These are phyloP conservation scores for Trichophyton equinum DNA, from an alignment of 2,329 filamentous ascomycete species.

Conservation along the genomic window DNA sequence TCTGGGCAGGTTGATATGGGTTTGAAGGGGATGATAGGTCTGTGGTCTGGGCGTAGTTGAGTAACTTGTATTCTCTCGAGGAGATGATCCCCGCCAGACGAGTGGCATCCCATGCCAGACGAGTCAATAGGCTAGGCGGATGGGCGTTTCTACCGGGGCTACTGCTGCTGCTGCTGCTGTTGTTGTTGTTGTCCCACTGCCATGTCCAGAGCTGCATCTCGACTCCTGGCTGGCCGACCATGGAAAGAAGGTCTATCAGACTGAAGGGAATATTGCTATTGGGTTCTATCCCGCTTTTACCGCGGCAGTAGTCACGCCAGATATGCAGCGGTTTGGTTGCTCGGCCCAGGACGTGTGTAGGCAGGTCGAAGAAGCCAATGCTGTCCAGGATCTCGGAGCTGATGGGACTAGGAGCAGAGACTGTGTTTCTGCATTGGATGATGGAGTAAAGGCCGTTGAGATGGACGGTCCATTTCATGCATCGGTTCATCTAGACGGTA, in stretches of 20 bases:
- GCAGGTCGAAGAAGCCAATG: slow-evolving; percentile 11
- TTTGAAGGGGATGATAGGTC: not conserved
- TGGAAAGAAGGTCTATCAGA: slow-evolving; percentile 10
- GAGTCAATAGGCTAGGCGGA: not conserved
- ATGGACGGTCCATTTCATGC: slow-evolving; percentile 12
- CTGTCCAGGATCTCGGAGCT: slow-evolving; percentile 8
- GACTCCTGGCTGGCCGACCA: slow-evolving; percentile 8
- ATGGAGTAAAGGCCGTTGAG: slow-evolving; percentile 10
- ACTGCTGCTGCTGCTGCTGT: not conserved
- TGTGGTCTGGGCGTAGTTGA: not conserved
- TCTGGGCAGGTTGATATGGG: not conserved
- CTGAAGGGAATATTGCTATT: slow-evolving; percentile 10
- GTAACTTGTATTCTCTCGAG: slow-evolving; percentile 3
- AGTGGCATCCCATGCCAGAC: slow-evolving; percentile 8
- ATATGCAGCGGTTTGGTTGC: slow-evolving; percentile 9
- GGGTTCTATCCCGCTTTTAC: slow-evolving; percentile 9
- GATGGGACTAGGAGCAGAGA: slow-evolving; percentile 2
- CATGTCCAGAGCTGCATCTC: slow-evolving; percentile 10
- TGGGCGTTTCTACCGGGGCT: not conserved
- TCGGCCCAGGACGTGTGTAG: slow-evolving; percentile 10
- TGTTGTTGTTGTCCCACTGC: not conserved
- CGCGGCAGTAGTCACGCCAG: slow-evolving; percentile 12
- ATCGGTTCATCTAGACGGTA: slow-evolving; percentile 8
- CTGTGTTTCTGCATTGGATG: slow-evolving; percentile 5
- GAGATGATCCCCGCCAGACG: slow-evolving; percentile 9